These are phyloP conservation scores for Tuber borchii DNA, from an alignment of 495 filamentous ascomycete genomes.

Conservation along the genomic window DNA sequence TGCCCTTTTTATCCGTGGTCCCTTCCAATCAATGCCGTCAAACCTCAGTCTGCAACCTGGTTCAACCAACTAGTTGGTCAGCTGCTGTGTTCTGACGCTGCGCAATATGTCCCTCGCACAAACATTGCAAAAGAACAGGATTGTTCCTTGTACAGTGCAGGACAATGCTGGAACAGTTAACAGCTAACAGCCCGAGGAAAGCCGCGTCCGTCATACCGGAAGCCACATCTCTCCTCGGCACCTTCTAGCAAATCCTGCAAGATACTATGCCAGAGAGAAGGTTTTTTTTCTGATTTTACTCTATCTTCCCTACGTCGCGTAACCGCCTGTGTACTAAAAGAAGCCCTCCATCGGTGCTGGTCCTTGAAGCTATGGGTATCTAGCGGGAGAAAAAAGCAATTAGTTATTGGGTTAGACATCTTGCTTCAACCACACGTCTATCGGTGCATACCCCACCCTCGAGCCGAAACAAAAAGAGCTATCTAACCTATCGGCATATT, in stretches of 20 bases:
- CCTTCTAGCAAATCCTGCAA: neutral
- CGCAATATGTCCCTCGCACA: conserved; percentile 20
- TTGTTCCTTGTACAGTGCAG: conserved; percentile 25
- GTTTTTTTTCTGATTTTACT: conserved; percentile 7
- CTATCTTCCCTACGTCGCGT: conserved; percentile 22
- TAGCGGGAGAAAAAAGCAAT: conserved; percentile 24
- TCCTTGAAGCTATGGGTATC: conserved; percentile 22
- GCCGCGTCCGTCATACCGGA: conserved; percentile 14
- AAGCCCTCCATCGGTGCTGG: conserved; percentile 13
- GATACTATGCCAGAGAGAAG: neutral
- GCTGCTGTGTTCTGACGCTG: conserved; percentile 25
- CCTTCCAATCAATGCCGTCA: neutral
- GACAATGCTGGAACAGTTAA: conserved; percentile 20
- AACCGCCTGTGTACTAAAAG: conserved; percentile 17
- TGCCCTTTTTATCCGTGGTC: neutral
- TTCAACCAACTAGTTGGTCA: conserved; percentile 13
- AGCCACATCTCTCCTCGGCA: conserved; percentile 11
- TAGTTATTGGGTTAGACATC: conserved; percentile 23
- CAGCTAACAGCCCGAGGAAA: conserved; percentile 16
- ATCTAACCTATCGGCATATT: neutral
- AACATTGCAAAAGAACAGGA: conserved; percentile 22
- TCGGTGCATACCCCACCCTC: conserved; percentile 29
- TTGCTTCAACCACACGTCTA: conserved; percentile 30
- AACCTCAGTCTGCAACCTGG: neutral
- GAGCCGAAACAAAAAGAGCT: conserved; percentile 33